phyloP scores from a whole-genome alignment of 148 eudicot genomes.

The Persicaria tinctoria region DNA sequence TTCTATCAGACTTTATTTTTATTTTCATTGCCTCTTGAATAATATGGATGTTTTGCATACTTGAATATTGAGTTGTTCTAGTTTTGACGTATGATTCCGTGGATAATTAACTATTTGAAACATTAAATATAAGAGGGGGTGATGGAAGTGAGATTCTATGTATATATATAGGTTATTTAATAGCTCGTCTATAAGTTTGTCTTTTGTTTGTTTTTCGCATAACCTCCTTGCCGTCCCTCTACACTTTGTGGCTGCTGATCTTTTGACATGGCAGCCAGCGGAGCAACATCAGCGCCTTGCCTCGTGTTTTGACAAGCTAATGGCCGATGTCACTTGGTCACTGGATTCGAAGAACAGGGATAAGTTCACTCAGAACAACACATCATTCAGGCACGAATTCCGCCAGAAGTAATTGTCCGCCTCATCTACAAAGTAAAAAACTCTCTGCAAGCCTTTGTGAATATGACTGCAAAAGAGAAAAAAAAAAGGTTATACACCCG shows the following conservation, averaged over 20 bases:
- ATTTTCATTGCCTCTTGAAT: not conserved
- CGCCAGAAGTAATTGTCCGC: slow-evolving; percentile 37
- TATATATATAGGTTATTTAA: not conserved
- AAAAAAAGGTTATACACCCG: too few relatives aligned
- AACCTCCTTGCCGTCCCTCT: not conserved
- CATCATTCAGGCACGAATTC: slow-evolving; percentile 61
- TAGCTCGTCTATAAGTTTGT: not conserved
- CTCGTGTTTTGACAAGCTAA: slow-evolving; percentile 57
- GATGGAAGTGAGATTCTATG: not conserved
- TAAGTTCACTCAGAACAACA: slow-evolving; percentile 74
- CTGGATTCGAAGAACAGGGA: slow-evolving; percentile 81
- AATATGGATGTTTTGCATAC: not conserved
- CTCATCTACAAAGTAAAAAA: slow-evolving; percentile 10
- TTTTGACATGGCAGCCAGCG: slow-evolving; percentile 39
- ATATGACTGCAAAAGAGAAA: not conserved
- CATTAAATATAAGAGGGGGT: not conserved
- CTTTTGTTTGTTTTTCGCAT: not conserved
- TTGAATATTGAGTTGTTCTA: not conserved
- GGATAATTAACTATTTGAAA: not conserved
- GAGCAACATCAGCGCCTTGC: slow-evolving; percentile 80
- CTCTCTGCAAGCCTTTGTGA: not conserved
- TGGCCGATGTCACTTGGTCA: slow-evolving; percentile 62
- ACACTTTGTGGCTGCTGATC: slow-evolving; percentile 4
- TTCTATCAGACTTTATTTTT: too few relatives aligned
- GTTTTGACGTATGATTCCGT: not conserved